These are phyloP conservation scores for Apiospora kogelbergensis DNA, from an alignment of 2,329 filamentous ascomycete species.

Conservation along the genomic window DNA sequence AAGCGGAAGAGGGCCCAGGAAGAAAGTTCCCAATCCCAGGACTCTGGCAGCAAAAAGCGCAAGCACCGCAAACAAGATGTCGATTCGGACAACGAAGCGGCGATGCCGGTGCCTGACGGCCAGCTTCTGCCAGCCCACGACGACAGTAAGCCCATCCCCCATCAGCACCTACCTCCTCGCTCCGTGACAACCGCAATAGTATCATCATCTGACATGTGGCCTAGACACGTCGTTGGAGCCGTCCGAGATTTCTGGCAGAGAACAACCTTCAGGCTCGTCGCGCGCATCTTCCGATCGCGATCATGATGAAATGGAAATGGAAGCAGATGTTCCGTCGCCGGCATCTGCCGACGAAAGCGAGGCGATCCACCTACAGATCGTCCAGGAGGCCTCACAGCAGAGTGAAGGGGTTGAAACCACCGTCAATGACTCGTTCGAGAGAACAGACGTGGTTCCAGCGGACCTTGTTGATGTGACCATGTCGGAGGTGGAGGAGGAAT, in stretches of 20 bases:
- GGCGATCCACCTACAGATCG: constrained; percentile 30
- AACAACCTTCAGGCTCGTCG: constrained; percentile 13
- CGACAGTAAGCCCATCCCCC: constrained; percentile 13
- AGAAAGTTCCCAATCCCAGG: constrained; percentile 15
- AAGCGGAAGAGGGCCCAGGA: constrained; percentile 28
- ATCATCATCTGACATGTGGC: constrained; percentile 15
- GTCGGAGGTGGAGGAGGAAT: constrained; percentile 17
- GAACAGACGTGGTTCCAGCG: neutral
- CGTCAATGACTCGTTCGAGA: neutral
- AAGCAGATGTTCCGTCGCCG: constrained; percentile 10
- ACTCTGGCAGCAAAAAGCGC: constrained; percentile 26
- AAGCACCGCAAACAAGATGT: constrained; percentile 20
- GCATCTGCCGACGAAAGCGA: constrained; percentile 26
- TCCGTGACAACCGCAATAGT: constrained; percentile 10
- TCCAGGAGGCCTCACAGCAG: constrained; percentile 33
- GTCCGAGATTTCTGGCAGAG: constrained; percentile 14
- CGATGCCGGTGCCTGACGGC: constrained; percentile 16
- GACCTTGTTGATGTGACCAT: constrained; percentile 21
- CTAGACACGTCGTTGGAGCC: constrained; percentile 15
- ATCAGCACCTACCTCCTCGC: neutral
- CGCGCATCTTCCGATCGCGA: constrained; percentile 11
- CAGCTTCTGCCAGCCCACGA: constrained; percentile 16
- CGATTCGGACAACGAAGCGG: constrained; percentile 16
- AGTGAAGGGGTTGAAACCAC: constrained; percentile 21
- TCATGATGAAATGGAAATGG: constrained; percentile 13